Percentiles rank a stretch among this genome's conserved stretches.
phyloP scores from a whole-genome alignment of 768 basidiomycete species.

The Boletus vinaceobasis region DNA sequence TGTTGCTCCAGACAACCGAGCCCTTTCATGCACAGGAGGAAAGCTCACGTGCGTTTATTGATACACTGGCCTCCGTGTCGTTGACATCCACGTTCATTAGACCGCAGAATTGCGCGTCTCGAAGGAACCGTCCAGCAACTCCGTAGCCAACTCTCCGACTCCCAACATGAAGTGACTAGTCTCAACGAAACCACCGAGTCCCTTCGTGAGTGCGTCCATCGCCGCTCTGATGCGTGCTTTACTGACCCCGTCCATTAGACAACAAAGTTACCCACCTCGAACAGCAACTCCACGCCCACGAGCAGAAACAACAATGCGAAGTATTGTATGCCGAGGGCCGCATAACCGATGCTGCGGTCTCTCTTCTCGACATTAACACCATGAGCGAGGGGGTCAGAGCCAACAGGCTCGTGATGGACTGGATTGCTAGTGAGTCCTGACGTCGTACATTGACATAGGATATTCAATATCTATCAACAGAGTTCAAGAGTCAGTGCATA shows the following conservation, averaged over 20 bases:
- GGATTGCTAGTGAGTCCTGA: conserved; percentile 2
- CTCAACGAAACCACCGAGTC: background rate
- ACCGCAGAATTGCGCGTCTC: background rate
- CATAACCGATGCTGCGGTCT: conserved; percentile 1
- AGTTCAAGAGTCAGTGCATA: background rate
- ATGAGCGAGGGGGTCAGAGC: background rate
- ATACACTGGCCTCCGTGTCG: background rate
- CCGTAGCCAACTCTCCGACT: background rate
- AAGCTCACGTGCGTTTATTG: background rate
- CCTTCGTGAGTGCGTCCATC: background rate
- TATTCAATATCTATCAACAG: background rate
- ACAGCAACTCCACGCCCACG: background rate
- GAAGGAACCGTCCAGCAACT: background rate
- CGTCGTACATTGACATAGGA: fast-evolving
- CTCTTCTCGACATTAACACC: background rate
- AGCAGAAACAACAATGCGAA: background rate
- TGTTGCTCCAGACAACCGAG: background rate
- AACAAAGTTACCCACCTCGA: background rate
- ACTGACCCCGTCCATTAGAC: background rate
- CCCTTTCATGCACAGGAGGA: background rate
- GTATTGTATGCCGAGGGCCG: background rate
- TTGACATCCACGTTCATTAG: background rate
- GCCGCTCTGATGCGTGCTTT: too few species aligned
- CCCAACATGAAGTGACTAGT: background rate
- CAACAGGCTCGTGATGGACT: background rate